Evolutionary conservation across 371 early-diverging fungal genomes (phyloP), one percentile per base, ranked within the genome.

Genomic region (Mortierella sp.): DNA sequence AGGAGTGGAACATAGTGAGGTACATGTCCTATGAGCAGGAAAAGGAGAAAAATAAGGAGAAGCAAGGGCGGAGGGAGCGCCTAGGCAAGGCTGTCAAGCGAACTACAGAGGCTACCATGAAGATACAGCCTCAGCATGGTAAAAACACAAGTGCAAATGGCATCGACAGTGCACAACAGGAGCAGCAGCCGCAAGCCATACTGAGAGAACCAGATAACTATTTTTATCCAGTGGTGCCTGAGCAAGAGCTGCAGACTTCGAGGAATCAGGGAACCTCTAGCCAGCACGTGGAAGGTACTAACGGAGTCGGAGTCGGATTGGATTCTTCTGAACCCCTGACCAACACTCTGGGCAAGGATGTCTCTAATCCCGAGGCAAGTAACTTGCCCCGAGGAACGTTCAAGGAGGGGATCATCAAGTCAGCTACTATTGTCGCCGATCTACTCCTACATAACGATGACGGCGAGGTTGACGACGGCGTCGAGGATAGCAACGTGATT

Each of bases 401-500:
- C 53, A 62, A 24, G 53, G 53, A 62, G 17, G 42, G 47, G 3
- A 9, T 70, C 2, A n/a, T 56, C 27, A 61, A 51, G 12, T 67
- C 73, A 4, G 63, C 76, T 0, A 75, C 70, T 0, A 59, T 69
- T 31, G 57, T 64, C 1, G 68, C 64, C 0, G 75, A 68, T 21
- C 2, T 57, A 2, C 39, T 75, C 6, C 59, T 67, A 17, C 59
- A 63, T 27, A 64, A 64, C 42, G 71, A 71, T 28, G 30, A 39
- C 4, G 71, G 64, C 7, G 48, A 32, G 11, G 34, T 30, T 41
- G 55, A 71, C 5, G 37, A 49, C 24, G 54, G 39, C 5, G 9
- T 31, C 14, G 53, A 69, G 42, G 64, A 68, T 39, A 64, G 69
- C 34, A 75, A 64, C 23, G 70, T 75, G 60, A 60, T 75, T 43